Base-by-base conservation (phyloP, 768 basidiomycete species). In the Auricularia sp. region DNA sequence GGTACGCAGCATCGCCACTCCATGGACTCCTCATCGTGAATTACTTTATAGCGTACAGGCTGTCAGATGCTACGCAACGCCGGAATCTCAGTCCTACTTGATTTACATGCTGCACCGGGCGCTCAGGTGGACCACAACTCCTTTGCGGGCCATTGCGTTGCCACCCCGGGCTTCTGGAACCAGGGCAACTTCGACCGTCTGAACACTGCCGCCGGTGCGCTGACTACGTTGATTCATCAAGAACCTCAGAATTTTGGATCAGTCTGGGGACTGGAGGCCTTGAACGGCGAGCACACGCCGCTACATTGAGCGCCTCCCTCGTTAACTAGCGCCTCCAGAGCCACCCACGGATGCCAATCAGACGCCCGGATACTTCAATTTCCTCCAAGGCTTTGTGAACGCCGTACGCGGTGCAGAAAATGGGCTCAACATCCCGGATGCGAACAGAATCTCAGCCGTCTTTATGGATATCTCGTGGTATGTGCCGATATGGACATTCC, bases 71-170 rank as follows among this genome's bases (percentile, higher is more conserved):
- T 51, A 6, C 47, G 47, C 47, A 51, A 74, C 54, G 64, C 72
- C 29, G 77, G 78, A 1, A 71, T 85, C 18, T 83, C 82, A 4
- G 81, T 85, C 2, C 69, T 85, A 16, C 73, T 85, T 21, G 84
- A 84, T 67, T 73, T 84, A 6, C 84, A 85, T 65, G 82, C 80
- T 3, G 83, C 81, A 1, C 76, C 79, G 0, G 83, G 83, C 10
- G 79, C 79, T 67, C 79, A 81, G 68, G 47, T 51, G 21, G 14
- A 16, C 47, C 47, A 21, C 16, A 51, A 51, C 21, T 18, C 47
- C 11, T 51, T 51, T 18, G 47, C 47, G 5, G 47, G 47, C 6
- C 47, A 21, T 18, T 51, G 47, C 16, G 47, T 51, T 51, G 47
- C 47, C 11, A 51, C 47, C 6, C 47, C 47, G 11, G 47, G 47